Evolutionary conservation across 2,329 filamentous ascomycete species (phyloP).

Genomic region (Fusarium sambucinum): DNA sequence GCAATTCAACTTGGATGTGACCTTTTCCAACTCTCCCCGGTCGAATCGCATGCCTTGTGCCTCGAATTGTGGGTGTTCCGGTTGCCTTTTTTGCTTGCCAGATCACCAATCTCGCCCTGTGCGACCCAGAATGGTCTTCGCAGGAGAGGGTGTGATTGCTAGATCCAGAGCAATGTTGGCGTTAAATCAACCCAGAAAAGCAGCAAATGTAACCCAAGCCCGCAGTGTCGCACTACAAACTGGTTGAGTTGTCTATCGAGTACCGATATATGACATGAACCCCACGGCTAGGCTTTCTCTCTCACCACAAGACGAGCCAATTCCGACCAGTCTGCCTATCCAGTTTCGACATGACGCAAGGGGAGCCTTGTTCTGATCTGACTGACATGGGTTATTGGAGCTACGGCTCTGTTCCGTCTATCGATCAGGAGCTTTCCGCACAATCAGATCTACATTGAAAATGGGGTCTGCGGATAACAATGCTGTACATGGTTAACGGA

Average conservation of each 20-base stretch:
- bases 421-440: conserved; percentile 31
- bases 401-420: conserved; percentile 41
- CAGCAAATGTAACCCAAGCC: conserved; percentile 6
- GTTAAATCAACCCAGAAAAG: conserved; percentile 17
- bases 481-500: neutral
- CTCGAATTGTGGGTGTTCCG: conserved; percentile 24
- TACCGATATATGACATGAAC: conserved; percentile 24
- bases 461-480: conserved; percentile 27
- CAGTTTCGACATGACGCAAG: conserved; percentile 45
- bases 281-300: conserved; percentile 48
- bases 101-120: conserved; percentile 31
- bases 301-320: conserved; percentile 11
- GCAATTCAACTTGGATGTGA: conserved; percentile 27
- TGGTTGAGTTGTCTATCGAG: conserved; percentile 20
- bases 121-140: conserved; percentile 17
- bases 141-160: conserved; percentile 36
- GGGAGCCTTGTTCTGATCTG: conserved; percentile 33
- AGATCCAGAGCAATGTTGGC: conserved; percentile 40
- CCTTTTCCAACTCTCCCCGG: conserved; percentile 22
- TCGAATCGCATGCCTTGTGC: conserved; percentile 18
- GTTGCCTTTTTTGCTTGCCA: conserved; percentile 38
- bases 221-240: neutral
- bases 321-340: conserved; percentile 39
- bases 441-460: conserved; percentile 36
- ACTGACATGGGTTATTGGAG: conserved; percentile 27